These are phyloP conservation scores for Canavalia gladiata DNA, from an alignment of 306 rosid species.

Conservation along the genomic window DNA sequence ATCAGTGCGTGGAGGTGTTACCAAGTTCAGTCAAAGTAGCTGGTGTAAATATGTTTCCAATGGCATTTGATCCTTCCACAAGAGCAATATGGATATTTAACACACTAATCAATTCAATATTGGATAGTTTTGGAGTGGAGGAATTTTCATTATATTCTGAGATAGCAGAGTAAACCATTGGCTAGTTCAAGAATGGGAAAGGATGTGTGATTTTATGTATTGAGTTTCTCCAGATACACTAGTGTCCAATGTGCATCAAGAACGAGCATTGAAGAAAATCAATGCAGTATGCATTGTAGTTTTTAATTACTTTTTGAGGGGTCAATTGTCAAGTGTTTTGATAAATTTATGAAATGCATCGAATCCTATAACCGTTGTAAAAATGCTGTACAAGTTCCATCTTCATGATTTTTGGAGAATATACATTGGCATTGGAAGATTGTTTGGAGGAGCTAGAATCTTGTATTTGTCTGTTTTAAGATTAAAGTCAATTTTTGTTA, in stretches of 20 bases:
- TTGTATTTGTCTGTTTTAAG: constrained; percentile 30
- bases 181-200: constrained; percentile 51
- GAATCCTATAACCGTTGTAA: constrained; percentile 28
- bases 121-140: constrained; percentile 49
- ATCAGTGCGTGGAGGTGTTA: constrained; percentile 56
- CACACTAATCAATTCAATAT: constrained; percentile 47
- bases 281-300: constrained; percentile 28
- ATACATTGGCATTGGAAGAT: constrained; percentile 15
- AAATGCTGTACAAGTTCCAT: constrained; percentile 18
- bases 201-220: constrained; percentile 33
- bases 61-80: constrained; percentile 52
- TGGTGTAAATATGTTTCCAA: constrained; percentile 52
- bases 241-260: constrained; percentile 44
- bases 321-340: constrained; percentile 38
- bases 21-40: constrained; percentile 60
- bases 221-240: constrained; percentile 42
- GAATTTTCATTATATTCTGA: constrained; percentile 39
- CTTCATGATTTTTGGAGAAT: constrained; percentile 39
- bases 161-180: constrained; percentile 49
- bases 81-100: constrained; percentile 50
- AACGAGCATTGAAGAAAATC: constrained; percentile 42
- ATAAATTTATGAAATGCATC: constrained; percentile 20
- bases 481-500: constrained; percentile 24
- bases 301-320: constrained; percentile 42
- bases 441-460: constrained; percentile 36